phyloP scores from a whole-genome alignment of 441 rosid genomes.

The Bocquillonia castaneifolia region DNA sequence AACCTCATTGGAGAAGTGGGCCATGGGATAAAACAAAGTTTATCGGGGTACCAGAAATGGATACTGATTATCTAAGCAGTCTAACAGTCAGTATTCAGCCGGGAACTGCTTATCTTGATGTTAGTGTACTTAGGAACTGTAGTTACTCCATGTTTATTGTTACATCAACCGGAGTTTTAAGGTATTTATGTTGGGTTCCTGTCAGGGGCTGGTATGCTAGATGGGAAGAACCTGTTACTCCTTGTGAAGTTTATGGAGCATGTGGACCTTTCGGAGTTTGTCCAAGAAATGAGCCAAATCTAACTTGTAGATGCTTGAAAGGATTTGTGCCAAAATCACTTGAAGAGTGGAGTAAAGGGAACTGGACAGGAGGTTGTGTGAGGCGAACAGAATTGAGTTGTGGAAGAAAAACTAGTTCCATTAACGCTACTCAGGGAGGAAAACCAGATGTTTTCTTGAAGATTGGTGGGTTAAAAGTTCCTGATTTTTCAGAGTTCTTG shows the following conservation, averaged over 20 bases:
- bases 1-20: slow-evolving; percentile 25
- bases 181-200: slow-evolving; percentile 16
- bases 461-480: slow-evolving; percentile 15
- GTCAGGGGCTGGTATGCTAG: slow-evolving; percentile 18
- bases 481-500: not conserved
- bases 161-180: slow-evolving; percentile 3
- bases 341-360: slow-evolving; percentile 10
- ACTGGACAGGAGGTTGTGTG: slow-evolving; percentile 16
- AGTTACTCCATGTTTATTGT: slow-evolving; percentile 9
- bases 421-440: slow-evolving; percentile 5
- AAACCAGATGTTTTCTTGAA: slow-evolving; percentile 16
- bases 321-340: slow-evolving; percentile 17
- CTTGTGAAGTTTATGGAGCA: slow-evolving; percentile 24
- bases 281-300: slow-evolving; percentile 13
- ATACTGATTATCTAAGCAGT: slow-evolving; percentile 20
- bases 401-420: not conserved
- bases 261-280: slow-evolving; percentile 20
- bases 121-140: slow-evolving; percentile 18
- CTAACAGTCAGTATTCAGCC: slow-evolving; percentile 11
- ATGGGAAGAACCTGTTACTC: slow-evolving; percentile 19
- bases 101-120: slow-evolving; percentile 11
- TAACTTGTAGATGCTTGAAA: slow-evolving; percentile 23
- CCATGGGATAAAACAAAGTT: slow-evolving; percentile 18
- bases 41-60: slow-evolving; percentile 22
- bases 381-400: slow-evolving; percentile 13